Evolutionary conservation across 192 early-diverging fungal genomes (phyloP).

Genomic region (Coemansia sp.): DNA sequence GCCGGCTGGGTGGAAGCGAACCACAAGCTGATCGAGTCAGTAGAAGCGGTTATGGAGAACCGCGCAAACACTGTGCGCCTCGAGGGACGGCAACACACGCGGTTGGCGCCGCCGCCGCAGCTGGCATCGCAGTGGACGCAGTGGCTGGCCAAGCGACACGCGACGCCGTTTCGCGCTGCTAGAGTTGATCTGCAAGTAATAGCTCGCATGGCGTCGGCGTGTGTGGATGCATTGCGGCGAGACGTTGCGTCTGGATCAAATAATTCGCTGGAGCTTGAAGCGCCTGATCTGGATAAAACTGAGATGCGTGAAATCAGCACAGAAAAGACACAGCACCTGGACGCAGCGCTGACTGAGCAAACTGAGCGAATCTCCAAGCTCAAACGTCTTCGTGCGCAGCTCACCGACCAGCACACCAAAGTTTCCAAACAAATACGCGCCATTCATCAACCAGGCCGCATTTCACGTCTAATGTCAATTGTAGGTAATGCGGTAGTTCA

Average conservation of each 20-base stretch:
- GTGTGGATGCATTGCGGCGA: conserved; percentile 26
- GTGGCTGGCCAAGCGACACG: conserved; percentile 28
- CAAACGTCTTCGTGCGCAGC: conserved; percentile 25
- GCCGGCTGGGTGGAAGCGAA: conserved; percentile 36
- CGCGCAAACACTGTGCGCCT: conserved; percentile 32
- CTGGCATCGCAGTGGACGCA: conserved; percentile 36
- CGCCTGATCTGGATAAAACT: neutral
- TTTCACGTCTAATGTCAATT: neutral
- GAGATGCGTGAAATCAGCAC: neutral
- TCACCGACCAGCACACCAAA: conserved; percentile 22
- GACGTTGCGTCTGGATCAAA: neutral
- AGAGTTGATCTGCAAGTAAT: conserved; percentile 33
- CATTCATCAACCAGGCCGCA: neutral
- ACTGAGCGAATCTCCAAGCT: conserved; percentile 22
- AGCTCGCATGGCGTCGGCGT: conserved; percentile 35
- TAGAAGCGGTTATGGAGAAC: conserved; percentile 28
- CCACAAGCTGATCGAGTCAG: neutral
- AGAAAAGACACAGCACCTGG: conserved; percentile 6
- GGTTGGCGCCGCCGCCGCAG: conserved; percentile 39
- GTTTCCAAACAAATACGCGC: neutral
- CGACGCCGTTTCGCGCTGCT: conserved; percentile 33
- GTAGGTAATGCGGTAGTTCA: neutral
- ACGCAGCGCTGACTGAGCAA: conserved; percentile 12
- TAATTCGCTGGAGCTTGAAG: neutral
- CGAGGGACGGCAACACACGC: conserved; percentile 23